phyloP scores from a whole-genome alignment of 768 basidiomycete genomes.

The Amanita phalloides region DNA sequence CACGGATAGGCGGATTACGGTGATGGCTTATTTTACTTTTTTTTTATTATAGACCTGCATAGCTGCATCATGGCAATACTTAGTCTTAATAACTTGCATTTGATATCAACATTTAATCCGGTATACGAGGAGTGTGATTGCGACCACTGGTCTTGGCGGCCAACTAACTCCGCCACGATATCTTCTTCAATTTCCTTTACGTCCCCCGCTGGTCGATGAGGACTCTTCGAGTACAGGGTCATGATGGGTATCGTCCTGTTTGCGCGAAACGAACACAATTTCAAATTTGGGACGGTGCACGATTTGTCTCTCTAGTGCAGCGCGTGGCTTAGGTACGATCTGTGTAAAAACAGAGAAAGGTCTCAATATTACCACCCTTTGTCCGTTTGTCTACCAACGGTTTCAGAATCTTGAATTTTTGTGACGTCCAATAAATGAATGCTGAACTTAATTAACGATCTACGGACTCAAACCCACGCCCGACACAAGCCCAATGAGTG shows the following conservation, averaged over 20 bases:
- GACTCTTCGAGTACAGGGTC: conserved; percentile 32
- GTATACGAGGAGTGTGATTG: neutral
- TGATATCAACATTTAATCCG: no score
- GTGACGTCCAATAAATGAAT: no score
- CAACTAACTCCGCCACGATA: conserved; percentile 68
- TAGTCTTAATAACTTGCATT: no score
- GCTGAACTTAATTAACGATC: no score
- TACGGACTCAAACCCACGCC: no score
- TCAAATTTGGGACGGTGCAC: conserved; percentile 86
- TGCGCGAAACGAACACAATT: conserved; percentile 81
- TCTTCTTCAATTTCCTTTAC: conserved; percentile 89
- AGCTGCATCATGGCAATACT: neutral
- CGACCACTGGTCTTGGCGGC: conserved; percentile 61
- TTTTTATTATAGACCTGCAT: neutral
- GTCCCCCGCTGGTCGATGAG: conserved; percentile 35
- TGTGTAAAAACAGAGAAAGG: neutral
- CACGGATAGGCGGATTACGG: conserved; percentile 45
- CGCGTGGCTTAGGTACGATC: conserved; percentile 72
- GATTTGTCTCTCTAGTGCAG: conserved; percentile 83
- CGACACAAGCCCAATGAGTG: no score
- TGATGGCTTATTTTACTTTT: neutral
- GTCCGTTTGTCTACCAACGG: conserved; percentile 94
- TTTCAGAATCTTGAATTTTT: conserved; percentile 62
- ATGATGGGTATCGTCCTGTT: conserved; percentile 11
- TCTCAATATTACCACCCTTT: conserved; percentile 79